These are phyloP conservation scores for Xylariaceae sp. DNA, from an alignment of 2,329 filamentous ascomycete species.

Conservation along the genomic window DNA sequence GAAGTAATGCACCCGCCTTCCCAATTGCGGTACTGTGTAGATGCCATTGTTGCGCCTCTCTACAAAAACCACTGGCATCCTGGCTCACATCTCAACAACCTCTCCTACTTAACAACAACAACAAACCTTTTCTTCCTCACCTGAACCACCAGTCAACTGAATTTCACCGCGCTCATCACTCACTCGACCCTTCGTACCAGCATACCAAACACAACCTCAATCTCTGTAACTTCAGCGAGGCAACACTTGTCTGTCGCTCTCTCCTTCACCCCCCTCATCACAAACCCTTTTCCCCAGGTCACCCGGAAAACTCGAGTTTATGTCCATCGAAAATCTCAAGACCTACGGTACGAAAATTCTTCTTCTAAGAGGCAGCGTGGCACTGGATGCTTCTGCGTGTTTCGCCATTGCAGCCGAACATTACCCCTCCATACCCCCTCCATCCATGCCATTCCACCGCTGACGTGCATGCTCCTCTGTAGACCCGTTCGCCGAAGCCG, in stretches of 20 bases:
- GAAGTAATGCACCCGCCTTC: too few species aligned
- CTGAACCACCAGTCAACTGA: conserved; percentile 14
- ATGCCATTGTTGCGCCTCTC: conserved; percentile 2
- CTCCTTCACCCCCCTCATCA: conserved; percentile 33
- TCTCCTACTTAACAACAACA: conserved; percentile 11
- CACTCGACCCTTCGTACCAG: conserved; percentile 4
- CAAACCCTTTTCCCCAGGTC: conserved; percentile 52
- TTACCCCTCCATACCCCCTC: conserved; percentile 11
- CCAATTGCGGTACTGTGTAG: too few species aligned
- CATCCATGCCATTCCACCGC: conserved; percentile 3
- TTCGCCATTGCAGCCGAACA: conserved; percentile 2
- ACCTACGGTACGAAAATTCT: conserved; percentile 69
- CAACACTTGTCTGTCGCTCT: conserved; percentile 52
- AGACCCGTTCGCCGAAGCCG: conserved; percentile 99
- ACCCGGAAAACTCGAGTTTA: conserved; percentile 77
- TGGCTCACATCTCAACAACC: conserved; percentile 10
- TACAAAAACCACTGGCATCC: conserved; percentile 14
- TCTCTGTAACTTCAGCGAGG: conserved; percentile 41
- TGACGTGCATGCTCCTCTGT: conserved; percentile 28
- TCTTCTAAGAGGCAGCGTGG: neutral
- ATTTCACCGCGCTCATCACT: conserved; percentile 10
- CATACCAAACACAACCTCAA: conserved; percentile 5
- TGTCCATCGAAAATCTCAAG: conserved; percentile 99
- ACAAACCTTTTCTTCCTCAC: conserved; percentile 16
- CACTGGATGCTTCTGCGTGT: neutral